Evolutionary conservation across 1,139 yeast species (phyloP).

Genomic region (Debaryomyces psychrophilus): DNA sequence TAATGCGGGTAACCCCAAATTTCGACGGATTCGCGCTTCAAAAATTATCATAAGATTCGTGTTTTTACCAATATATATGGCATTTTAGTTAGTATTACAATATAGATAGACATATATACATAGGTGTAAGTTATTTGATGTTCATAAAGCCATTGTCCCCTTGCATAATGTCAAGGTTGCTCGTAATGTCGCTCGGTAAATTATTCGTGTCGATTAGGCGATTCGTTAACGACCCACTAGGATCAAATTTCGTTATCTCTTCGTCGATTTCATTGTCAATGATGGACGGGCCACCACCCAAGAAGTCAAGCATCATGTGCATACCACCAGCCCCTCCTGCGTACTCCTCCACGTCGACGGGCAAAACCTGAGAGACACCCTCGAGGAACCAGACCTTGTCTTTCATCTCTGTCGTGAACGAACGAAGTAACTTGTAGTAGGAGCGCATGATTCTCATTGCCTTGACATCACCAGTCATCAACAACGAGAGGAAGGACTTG

Average conservation of each 20-base stretch:
- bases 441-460: constrained; percentile 91
- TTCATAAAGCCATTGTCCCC: constrained; percentile 44
- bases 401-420: constrained; percentile 83
- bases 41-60: constrained; percentile 4
- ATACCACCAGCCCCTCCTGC: constrained; percentile 84
- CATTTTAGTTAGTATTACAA: not conserved
- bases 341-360: constrained; percentile 81
- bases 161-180: constrained; percentile 51
- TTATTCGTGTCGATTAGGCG: constrained; percentile 58
- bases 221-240: constrained; percentile 38
- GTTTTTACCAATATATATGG: constrained; percentile 3
- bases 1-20: constrained; percentile 6
- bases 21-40: constrained; percentile 2
- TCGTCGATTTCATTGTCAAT: constrained; percentile 46
- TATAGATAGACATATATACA: constrained; percentile 7
- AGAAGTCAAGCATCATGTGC: constrained; percentile 87
- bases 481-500: constrained; percentile 69
- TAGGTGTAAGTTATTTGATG: constrained; percentile 23
- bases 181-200: constrained; percentile 58
- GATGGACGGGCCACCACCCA: constrained; percentile 70
- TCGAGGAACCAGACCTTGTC: constrained; percentile 93
- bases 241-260: constrained; percentile 50
- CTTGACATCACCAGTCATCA: constrained; percentile 81
- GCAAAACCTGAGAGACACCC: constrained; percentile 85
- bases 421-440: constrained; percentile 78